Conservation (phyloP, 106 monocot genomes). For the Chionographis japonica region DNA sequence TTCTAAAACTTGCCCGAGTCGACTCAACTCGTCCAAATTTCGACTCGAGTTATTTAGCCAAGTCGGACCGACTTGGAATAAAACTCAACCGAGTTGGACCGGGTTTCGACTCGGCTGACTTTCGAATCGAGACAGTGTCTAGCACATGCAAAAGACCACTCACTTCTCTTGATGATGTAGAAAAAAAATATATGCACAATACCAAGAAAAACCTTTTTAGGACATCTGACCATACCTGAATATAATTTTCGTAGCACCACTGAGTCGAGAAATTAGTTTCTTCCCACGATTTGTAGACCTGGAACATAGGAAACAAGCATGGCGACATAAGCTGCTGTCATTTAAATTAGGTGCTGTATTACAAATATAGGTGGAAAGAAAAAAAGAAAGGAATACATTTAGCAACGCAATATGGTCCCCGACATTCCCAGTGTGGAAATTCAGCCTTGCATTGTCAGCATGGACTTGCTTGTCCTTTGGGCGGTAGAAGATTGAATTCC, state of each 20-base stretch:
- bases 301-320: conserved; percentile 7
- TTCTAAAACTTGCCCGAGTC: no score
- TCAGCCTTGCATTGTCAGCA: conserved; percentile 88
- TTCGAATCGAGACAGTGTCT: no score
- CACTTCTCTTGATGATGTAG: neutral
- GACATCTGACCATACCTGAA: conserved; percentile 50
- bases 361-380: neutral
- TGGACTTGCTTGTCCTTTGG: conserved; percentile 96
- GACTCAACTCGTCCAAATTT: no score
- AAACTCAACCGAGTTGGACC: no score
- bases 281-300: conserved; percentile 95
- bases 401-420: conserved; percentile 90
- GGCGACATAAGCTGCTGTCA: neutral
- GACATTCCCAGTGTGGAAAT: conserved; percentile 92
- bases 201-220: neutral
- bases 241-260: conserved; percentile 99
- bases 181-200: neutral
- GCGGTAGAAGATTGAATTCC: conserved; percentile 94
- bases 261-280: conserved; percentile 94
- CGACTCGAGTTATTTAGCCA: no score
- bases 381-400: conserved; percentile 40
- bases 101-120: no score
- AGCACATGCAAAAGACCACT: no score
- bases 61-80: no score
- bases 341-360: neutral